Evolutionary conservation across 2,329 filamentous ascomycete genomes (phyloP), one percentile per base, ranked within the genome.

Genomic region (Ilyonectria mors-panacis): DNA sequence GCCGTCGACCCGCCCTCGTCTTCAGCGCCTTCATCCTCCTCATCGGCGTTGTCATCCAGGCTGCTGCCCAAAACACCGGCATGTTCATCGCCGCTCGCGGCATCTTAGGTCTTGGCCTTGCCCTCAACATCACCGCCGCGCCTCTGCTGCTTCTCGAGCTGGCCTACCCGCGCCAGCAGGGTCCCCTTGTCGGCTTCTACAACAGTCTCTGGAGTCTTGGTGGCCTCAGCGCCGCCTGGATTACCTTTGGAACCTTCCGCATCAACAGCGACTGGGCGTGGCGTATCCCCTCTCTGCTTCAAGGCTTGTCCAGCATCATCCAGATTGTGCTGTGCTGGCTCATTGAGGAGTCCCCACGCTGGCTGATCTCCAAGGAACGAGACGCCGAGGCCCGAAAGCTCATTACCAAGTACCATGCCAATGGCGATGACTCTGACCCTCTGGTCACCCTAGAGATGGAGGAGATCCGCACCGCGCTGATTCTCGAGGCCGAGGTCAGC

Each of bases 381-480:
- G 61, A 67, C 63, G 84, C 86, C 1, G 84, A 87, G 67, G 87
- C 87, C 6, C 76, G 85, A 9, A 65, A 76, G 0, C 83, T 87
- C 1, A 80, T 90, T 5, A 65, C 59, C 12, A 83, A 85, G 51
- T 85, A 85, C 55, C 87, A 89, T 57, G 86, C 82, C 26, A 83
- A 85, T 42, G 85, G 84, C 17, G 80, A 86, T 65, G 66, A 64
- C 13, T 72, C 81, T 28, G 80, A 85, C 63, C 70, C 80, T 2
- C 80, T 82, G 12, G 86, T 88, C 3, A 81, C 84, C 54, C 82
- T 84, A 63, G 85, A 88, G 65, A 85, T 81, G 63, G 77, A 79
- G 7, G 85, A 88, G 73, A 88, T 88, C 65, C 81, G 81, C 60
- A 82, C 85, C 30, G 86, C 84, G 1, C 79, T 87, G 35, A 77